A percentile compares a stretch with the other conserved stretches of the same genome.
These are phyloP conservation scores for Euphorbia neoarborescens DNA, from an alignment of 441 rosid species.

Conservation along the genomic window DNA sequence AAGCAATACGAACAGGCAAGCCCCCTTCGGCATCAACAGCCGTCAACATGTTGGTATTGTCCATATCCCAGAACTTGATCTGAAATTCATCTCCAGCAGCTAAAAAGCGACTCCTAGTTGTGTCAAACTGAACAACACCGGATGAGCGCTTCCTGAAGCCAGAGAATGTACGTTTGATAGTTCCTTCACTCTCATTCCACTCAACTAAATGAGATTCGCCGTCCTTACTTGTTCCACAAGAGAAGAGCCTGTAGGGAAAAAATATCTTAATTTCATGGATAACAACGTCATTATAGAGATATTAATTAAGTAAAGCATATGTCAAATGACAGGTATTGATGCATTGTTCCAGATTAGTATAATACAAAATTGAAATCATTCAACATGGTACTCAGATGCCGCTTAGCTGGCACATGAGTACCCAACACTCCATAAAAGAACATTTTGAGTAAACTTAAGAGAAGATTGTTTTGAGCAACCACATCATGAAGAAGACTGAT, in stretches of 20 bases:
- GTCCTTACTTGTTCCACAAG: conserved; percentile 76
- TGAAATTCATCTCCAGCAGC: conserved; percentile 79
- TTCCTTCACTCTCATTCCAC: conserved; percentile 84
- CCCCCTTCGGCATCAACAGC: conserved; percentile 67
- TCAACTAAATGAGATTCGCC: conserved; percentile 80
- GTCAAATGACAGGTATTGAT: background rate
- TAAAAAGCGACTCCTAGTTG: conserved; percentile 58
- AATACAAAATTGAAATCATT: background rate
- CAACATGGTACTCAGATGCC: background rate
- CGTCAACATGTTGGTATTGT: conserved; percentile 43
- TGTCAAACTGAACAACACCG: conserved; percentile 67
- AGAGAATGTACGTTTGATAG: conserved; percentile 49
- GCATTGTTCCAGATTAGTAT: background rate
- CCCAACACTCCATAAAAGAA: background rate
- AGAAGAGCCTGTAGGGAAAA: conserved; percentile 25
- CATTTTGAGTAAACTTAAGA: background rate
- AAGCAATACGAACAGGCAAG: conserved; percentile 49
- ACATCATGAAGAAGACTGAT: background rate
- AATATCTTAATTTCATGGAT: background rate
- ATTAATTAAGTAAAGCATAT: background rate
- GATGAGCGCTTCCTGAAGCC: conserved; percentile 65
- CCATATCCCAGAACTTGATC: conserved; percentile 84
- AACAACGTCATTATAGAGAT: background rate
- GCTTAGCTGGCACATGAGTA: background rate
- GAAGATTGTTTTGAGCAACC: background rate